phyloP scores from a whole-genome alignment of 208 protist species.

The Leishmania braziliensis region DNA sequence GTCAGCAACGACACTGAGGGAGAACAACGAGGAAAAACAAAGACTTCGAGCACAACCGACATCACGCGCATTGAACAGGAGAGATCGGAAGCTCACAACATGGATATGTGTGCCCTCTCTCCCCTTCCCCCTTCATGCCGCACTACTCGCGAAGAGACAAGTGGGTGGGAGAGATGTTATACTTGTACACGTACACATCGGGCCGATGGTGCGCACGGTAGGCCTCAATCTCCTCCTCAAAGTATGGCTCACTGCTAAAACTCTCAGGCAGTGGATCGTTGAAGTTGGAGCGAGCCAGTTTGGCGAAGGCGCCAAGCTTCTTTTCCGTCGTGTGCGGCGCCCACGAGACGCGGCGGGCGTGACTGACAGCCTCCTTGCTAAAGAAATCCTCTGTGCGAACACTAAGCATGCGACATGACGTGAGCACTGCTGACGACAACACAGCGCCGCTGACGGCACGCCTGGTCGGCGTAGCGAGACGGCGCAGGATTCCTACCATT shows the following conservation, averaged over 20 bases:
- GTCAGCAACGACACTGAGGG: not conserved
- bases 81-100: not conserved
- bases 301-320: conserved; percentile 86
- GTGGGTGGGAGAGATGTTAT: conserved; percentile 88
- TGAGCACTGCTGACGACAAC: conserved; percentile 1
- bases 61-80: not conserved
- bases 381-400: conserved; percentile 92
- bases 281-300: conserved; percentile 90
- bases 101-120: not conserved
- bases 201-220: conserved; percentile 79
- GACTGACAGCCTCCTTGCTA: conserved; percentile 87
- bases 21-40: not conserved
- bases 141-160: conserved; percentile 76
- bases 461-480: not conserved
- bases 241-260: conserved; percentile 83
- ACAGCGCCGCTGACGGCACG: not conserved
- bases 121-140: not conserved
- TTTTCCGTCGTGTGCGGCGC: conserved; percentile 91
- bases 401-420: conserved; percentile 40
- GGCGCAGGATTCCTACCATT: not conserved
- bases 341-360: conserved; percentile 89
- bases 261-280: conserved; percentile 69
- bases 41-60: not conserved
- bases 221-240: conserved; percentile 88
- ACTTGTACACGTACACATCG: conserved; percentile 91